Base-by-base conservation (phyloP, 768 basidiomycete species). In the Calocera cornea region DNA sequence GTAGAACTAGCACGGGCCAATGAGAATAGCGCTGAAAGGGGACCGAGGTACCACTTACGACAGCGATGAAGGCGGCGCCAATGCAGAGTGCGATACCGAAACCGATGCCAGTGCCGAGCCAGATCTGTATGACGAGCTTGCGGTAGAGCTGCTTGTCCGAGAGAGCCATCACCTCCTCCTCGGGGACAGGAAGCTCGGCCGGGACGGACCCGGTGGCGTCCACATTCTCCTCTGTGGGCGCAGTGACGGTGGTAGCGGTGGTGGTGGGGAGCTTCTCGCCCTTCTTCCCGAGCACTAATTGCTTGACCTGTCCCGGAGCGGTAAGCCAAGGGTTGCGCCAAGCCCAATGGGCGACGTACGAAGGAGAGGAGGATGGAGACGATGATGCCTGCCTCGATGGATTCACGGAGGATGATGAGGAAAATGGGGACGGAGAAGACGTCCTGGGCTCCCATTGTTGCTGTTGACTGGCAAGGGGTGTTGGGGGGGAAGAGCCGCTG, bases 31-130 rank as follows among this genome's bases (percentile, higher is more conserved):
- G 44, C 34, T 19, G 3, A 41, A 24, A 36, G 22, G 34, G 33
- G 47, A 64, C n/a, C 36, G 7, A 16, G 16, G n/a, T n/a, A n/a
- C 14, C 0, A 76, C 77, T 70, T 66, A 78, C 77, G 41, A 97
- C 83, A 3, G 89, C 92, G 70, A 97, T 89, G 77, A 95, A 97
- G 1, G 92, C 87, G 12, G 90, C 92, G 36, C 95, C 95, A 68
- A 97, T 87, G 34, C 87, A 83, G 27, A 91, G 75, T 2, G 95
- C 87, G 50, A 93, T 78, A 68, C 88, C 74, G 22, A 97, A 80
- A 10, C 95, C 95, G 29, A 83, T 70, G 7, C 78, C 77, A 1
- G 89, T 84, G 16, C 92, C 92, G n/a, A 84, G 72, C 74, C 92
- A 85, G 66, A 95, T 89, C 86, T 92, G 72, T 10, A 27, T 5